These are phyloP conservation scores for Parmelia sp. DNA, from an alignment of 495 filamentous ascomycete genomes.

Conservation along the genomic window DNA sequence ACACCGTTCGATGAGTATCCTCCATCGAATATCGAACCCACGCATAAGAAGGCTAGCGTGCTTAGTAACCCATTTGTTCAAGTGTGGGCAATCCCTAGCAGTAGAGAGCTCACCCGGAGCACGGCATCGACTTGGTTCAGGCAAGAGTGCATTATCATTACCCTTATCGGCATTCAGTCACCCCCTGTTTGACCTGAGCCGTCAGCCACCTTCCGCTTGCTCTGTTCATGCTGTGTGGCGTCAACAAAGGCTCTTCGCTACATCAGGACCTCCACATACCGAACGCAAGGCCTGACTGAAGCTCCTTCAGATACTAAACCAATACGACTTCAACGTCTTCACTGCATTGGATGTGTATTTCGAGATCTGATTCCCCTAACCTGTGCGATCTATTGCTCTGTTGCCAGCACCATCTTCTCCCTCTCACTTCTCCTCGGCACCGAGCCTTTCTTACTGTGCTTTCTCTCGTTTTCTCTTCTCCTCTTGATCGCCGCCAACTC, in stretches of 20 bases:
- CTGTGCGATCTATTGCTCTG: conserved; percentile 38
- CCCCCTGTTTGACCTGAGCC: too few species aligned
- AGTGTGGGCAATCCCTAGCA: neutral
- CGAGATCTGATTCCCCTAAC: neutral
- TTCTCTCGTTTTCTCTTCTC: conserved; percentile 88
- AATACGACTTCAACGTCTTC: neutral
- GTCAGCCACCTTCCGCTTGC: neutral
- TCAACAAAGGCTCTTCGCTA: neutral
- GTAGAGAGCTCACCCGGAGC: neutral
- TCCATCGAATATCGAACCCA: neutral
- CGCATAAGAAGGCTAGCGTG: neutral
- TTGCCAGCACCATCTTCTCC: conserved; percentile 83
- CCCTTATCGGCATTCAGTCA: neutral
- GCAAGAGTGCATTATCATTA: neutral
- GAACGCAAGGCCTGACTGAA: neutral
- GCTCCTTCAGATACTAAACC: neutral
- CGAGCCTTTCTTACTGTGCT: conserved; percentile 71
- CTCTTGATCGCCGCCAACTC: conserved; percentile 82
- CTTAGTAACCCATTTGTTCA: neutral
- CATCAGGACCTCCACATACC: neutral
- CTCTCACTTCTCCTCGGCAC: conserved; percentile 73
- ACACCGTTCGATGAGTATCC: neutral
- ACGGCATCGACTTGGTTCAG: neutral
- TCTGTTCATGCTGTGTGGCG: neutral
- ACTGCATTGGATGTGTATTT: neutral